Evolutionary conservation across 805 yeast species (phyloP).

Genomic region (Kuraishia hungarica): DNA sequence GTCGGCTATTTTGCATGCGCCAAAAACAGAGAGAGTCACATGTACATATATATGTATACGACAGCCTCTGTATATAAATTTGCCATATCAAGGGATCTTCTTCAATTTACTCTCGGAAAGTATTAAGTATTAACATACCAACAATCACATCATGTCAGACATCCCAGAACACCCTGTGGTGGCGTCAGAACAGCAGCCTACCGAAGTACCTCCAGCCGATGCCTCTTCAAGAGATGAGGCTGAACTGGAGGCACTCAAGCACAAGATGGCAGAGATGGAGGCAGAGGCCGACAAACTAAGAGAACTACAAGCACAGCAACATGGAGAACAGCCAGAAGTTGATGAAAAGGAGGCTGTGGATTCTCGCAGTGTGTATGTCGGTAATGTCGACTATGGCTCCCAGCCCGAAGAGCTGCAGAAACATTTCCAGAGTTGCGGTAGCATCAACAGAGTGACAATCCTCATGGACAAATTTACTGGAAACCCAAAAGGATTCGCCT

Average conservation of each 20-base stretch:
- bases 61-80: neutral
- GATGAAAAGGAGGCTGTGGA: constrained; percentile 56
- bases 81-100: neutral
- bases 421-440: constrained; percentile 61
- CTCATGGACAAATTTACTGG: constrained; percentile 67
- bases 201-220: constrained; percentile 2
- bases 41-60: neutral
- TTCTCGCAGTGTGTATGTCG: constrained; percentile 72
- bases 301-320: constrained; percentile 38
- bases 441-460: constrained; percentile 74
- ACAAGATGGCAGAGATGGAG: constrained; percentile 45
- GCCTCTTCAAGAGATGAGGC: constrained; percentile 8
- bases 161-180: neutral
- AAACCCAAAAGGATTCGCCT: constrained; percentile 82
- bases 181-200: constrained; percentile 1
- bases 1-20: neutral
- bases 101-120: neutral
- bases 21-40: neutral
- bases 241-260: constrained; percentile 28
- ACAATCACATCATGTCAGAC: neutral
- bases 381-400: constrained; percentile 74
- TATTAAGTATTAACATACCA: too few relatives aligned
- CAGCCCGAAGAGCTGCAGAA: constrained; percentile 72
- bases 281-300: constrained; percentile 55
- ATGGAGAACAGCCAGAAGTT: constrained; percentile 8